Conservation (phyloP, 805 yeast genomes). For the Torulaspora indica region DNA sequence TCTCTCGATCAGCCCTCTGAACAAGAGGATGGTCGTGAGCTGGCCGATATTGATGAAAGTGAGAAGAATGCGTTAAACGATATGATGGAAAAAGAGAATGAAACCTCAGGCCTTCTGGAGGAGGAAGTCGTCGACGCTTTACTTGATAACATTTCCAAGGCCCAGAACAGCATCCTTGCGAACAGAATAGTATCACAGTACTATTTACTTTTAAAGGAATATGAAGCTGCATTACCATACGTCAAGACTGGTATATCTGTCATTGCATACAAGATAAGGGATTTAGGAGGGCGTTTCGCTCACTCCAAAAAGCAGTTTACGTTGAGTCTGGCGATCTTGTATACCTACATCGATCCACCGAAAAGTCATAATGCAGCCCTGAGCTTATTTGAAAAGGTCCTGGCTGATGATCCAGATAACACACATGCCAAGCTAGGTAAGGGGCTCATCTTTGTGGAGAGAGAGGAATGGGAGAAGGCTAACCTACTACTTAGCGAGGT, state of each 20-base stretch:
- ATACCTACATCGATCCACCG: conserved; percentile 86
- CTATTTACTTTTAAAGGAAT: conserved; percentile 57
- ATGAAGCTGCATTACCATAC: conserved; percentile 53
- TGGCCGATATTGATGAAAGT: conserved; percentile 26
- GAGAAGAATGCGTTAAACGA: conserved; percentile 23
- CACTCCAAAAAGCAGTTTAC: conserved; percentile 56
- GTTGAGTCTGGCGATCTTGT: conserved; percentile 64
- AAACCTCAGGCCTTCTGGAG: conserved; percentile 35
- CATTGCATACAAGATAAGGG: conserved; percentile 45
- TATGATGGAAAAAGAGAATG: conserved; percentile 27
- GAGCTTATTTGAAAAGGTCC: conserved; percentile 60
- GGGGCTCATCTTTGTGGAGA: conserved; percentile 69
- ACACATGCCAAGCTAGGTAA: conserved; percentile 72
- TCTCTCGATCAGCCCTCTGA: conserved; percentile 9
- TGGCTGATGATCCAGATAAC: conserved; percentile 44
- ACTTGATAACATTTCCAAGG: conserved; percentile 47
- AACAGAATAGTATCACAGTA: conserved; percentile 60
- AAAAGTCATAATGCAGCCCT: conserved; percentile 75
- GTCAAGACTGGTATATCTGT: conserved; percentile 57
- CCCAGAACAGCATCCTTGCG: conserved; percentile 50
- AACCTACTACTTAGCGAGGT: conserved; percentile 48
- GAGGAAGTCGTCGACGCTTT: conserved; percentile 50
- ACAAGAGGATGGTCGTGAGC: conserved; percentile 12
- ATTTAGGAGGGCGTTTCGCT: conserved; percentile 45
- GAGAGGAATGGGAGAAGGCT: conserved; percentile 55